Evolutionary conservation across 163 green algal species (phyloP).

Genomic region (Scenedesmus sp.): DNA sequence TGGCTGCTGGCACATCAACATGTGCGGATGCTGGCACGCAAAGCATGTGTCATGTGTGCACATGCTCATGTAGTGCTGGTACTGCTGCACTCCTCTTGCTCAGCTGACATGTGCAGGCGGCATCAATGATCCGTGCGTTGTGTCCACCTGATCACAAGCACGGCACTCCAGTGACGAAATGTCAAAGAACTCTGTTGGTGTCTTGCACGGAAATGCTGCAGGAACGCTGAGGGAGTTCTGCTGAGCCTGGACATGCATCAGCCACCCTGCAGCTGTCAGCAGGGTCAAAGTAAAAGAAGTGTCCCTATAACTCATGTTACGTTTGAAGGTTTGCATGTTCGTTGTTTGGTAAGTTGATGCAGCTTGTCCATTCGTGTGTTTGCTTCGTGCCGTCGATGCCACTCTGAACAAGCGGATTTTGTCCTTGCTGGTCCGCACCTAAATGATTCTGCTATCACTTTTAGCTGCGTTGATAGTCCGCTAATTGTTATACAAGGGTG

Average conservation of each 20-base stretch:
- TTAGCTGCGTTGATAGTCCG: too few species aligned
- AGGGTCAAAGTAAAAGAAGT: neutral
- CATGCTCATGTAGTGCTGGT: neutral
- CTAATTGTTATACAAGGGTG: neutral
- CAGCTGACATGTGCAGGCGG: neutral
- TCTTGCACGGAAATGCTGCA: conserved; percentile 36
- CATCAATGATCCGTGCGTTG: neutral
- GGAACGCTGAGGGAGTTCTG: neutral
- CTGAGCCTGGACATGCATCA: neutral
- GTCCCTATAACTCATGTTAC: neutral
- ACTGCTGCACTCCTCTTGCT: neutral
- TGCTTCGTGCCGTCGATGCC: neutral
- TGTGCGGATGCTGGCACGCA: neutral
- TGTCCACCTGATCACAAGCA: conserved; percentile 32
- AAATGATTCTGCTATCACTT: neutral
- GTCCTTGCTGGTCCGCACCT: too few species aligned
- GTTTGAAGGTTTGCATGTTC: neutral
- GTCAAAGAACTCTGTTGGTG: conserved; percentile 39
- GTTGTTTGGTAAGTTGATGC: neutral
- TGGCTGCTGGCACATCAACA: neutral
- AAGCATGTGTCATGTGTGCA: neutral
- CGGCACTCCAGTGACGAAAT: conserved; percentile 37
- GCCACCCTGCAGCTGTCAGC: neutral
- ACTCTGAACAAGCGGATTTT: too few species aligned
- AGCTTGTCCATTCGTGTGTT: neutral